Evolutionary conservation across 148 eudicot species (phyloP).

Genomic region (Rhododendron mucronatum): DNA sequence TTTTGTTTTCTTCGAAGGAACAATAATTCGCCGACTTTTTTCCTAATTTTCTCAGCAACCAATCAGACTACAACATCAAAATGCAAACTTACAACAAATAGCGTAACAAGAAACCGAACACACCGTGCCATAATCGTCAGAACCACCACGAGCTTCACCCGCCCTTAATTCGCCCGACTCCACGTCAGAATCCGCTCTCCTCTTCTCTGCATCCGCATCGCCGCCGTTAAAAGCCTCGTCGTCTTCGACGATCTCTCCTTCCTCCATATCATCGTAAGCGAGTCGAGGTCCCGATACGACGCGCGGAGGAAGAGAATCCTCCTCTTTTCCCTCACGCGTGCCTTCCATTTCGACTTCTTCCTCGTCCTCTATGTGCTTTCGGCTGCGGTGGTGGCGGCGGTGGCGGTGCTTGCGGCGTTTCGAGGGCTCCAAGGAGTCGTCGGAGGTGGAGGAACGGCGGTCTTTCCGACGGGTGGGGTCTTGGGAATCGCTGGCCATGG

Average conservation of each 20-base stretch:
- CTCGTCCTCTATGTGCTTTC: slow-evolving; percentile 20
- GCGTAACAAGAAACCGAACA: slow-evolving; percentile 27
- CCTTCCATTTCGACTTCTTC: slow-evolving; percentile 16
- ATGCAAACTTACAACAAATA: background rate
- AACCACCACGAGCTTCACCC: slow-evolving; percentile 13
- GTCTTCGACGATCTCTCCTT: slow-evolving; percentile 93
- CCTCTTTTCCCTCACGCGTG: background rate
- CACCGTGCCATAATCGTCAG: slow-evolving; percentile 44
- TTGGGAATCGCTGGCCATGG: slow-evolving; percentile 28
- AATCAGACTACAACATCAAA: background rate
- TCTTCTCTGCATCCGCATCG: background rate
- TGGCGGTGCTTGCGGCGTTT: slow-evolving; percentile 80
- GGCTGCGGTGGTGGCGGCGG: slow-evolving; percentile 45
- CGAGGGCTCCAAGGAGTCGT: slow-evolving; percentile 42
- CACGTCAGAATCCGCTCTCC: slow-evolving; percentile 25
- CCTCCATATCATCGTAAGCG: slow-evolving; percentile 85
- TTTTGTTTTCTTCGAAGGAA: background rate
- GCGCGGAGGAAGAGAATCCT: background rate
- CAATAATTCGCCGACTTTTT: background rate
- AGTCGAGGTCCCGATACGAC: slow-evolving; percentile 8
- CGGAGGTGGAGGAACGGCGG: slow-evolving; percentile 38
- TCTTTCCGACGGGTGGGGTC: slow-evolving; percentile 63
- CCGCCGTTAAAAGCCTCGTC: slow-evolving; percentile 14
- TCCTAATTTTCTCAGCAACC: background rate
- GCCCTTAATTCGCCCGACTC: slow-evolving; percentile 50